Conservation (phyloP, 2,329 filamentous ascomycete species). For the Lojkania enalia region DNA sequence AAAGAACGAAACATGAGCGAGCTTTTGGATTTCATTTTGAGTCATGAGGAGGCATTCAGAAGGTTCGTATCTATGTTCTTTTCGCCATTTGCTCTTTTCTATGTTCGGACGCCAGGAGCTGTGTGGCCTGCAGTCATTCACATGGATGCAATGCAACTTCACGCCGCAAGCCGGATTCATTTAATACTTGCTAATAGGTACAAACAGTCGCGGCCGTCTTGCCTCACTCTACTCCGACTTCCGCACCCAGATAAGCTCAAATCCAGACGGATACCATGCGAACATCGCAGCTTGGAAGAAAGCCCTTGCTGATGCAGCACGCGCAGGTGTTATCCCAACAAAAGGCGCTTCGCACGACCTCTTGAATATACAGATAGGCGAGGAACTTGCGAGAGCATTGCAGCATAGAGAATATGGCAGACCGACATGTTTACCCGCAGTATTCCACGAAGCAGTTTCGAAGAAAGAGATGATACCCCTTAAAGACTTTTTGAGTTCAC, state of each 20-base stretch:
- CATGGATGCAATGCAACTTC: neutral
- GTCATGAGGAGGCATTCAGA: slow-evolving; percentile 54
- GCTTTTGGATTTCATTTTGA: slow-evolving; percentile 64
- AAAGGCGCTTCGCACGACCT: slow-evolving; percentile 48
- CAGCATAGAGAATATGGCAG: slow-evolving; percentile 78
- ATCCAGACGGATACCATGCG: slow-evolving; percentile 82
- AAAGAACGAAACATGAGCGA: slow-evolving; percentile 59
- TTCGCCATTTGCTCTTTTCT: neutral
- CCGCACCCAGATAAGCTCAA: slow-evolving; percentile 69
- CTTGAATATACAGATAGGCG: slow-evolving; percentile 57
- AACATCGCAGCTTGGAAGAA: slow-evolving; percentile 80
- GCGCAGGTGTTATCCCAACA: slow-evolving; percentile 61
- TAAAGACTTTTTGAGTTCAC: slow-evolving; percentile 65
- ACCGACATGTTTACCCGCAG: slow-evolving; percentile 78
- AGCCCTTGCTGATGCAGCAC: slow-evolving; percentile 70
- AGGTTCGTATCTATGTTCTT: slow-evolving; percentile 36
- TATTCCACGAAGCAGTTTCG: slow-evolving; percentile 73
- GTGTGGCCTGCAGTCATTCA: neutral
- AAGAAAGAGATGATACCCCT: slow-evolving; percentile 71
- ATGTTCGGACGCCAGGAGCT: neutral
- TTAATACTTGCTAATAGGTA: neutral
- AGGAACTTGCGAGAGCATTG: slow-evolving; percentile 69
- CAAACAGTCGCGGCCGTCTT: slow-evolving; percentile 66
- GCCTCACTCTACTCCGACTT: slow-evolving; percentile 91
- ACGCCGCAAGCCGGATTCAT: neutral